Percentiles rank a stretch among this genome's conserved stretches.
Conservation (phyloP, 495 filamentous ascomycete species). For the Penicillium canescens region DNA sequence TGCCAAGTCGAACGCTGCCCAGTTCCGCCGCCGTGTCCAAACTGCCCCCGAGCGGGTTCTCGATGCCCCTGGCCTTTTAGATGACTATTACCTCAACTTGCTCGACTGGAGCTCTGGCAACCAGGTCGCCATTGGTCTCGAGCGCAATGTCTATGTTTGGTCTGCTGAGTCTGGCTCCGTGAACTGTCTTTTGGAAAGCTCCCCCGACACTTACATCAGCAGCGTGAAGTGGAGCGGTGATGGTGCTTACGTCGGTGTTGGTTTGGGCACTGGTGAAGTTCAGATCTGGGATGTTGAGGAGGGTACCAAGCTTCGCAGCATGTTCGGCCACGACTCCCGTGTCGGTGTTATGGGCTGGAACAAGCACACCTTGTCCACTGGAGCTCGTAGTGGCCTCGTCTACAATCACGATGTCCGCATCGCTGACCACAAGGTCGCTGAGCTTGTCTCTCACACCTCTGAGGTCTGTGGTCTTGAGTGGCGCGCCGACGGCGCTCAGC, state of each 20-base stretch:
- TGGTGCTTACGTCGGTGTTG: conserved; percentile 93
- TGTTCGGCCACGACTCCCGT: conserved; percentile 95
- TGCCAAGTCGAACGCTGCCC: conserved; percentile 67
- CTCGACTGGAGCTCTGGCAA: conserved; percentile 97
- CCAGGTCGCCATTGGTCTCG: conserved; percentile 96
- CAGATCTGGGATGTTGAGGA: conserved; percentile 99
- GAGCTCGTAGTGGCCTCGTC: conserved; percentile 90
- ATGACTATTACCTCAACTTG: conserved; percentile 99
- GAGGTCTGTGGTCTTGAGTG: conserved; percentile 98
- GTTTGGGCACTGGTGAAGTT: conserved; percentile 91
- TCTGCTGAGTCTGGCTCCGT: conserved; percentile 94
- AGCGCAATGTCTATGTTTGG: conserved; percentile 98
- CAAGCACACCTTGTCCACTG: conserved; percentile 95
- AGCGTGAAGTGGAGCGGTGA: conserved; percentile 99
- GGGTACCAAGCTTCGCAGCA: conserved; percentile 90
- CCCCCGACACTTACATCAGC: conserved; percentile 90
- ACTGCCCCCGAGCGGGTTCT: conserved; percentile 95
- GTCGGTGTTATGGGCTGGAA: conserved; percentile 99
- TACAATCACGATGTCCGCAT: conserved; percentile 99
- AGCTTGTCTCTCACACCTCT: conserved; percentile 93
- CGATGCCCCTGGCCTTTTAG: conserved; percentile 93
- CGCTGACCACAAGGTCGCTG: conserved; percentile 95
- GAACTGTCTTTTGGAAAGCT: conserved; percentile 79
- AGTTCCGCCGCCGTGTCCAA: conserved; percentile 86
- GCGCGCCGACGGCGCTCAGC: conserved; percentile 92